These are phyloP conservation scores for Prillingera fragicola DNA, from an alignment of 1,284 basidiomycete genomes.

Conservation along the genomic window DNA sequence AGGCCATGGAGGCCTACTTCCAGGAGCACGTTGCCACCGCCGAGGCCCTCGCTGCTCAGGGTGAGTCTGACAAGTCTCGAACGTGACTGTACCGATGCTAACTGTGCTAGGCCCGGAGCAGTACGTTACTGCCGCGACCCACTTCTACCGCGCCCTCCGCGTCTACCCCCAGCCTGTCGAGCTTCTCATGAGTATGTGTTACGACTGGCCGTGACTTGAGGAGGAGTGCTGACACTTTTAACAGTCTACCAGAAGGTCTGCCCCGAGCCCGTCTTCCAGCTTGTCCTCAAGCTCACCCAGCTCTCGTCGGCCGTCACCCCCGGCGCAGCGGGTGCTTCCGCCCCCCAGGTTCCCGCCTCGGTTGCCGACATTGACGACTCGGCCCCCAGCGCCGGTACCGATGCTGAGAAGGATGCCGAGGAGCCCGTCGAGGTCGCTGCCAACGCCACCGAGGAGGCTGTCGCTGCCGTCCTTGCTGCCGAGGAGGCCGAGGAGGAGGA, in stretches of 20 bases:
- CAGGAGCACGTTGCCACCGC: conserved; percentile 82
- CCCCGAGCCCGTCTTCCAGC: conserved; percentile 77
- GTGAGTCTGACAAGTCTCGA: conserved; percentile 50
- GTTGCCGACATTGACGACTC: conserved; percentile 8
- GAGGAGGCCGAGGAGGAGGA: conserved; percentile 5
- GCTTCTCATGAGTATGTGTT: conserved; percentile 62
- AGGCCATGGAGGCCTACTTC: conserved; percentile 81
- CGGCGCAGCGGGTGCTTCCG: conserved; percentile 5
- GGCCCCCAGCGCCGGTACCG: too few relatives aligned
- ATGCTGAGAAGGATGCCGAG: not conserved
- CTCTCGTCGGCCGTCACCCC: conserved; percentile 13
- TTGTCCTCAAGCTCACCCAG: conserved; percentile 76
- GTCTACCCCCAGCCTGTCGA: conserved; percentile 92
- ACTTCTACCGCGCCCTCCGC: conserved; percentile 87
- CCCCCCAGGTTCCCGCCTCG: not conserved
- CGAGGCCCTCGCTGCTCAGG: conserved; percentile 74
- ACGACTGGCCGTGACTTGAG: not conserved
- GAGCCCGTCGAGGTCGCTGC: not conserved
- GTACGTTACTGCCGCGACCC: conserved; percentile 72
- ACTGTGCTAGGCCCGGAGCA: conserved; percentile 60
- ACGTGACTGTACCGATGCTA: not conserved
- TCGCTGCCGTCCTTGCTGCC: not conserved
- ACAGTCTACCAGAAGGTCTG: conserved; percentile 83
- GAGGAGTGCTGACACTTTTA: not conserved
- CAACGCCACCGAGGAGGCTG: not conserved